Evolutionary conservation across 306 rosid species (phyloP), one percentile per base, ranked within the genome.

Genomic region (Mucuna pruriens): DNA sequence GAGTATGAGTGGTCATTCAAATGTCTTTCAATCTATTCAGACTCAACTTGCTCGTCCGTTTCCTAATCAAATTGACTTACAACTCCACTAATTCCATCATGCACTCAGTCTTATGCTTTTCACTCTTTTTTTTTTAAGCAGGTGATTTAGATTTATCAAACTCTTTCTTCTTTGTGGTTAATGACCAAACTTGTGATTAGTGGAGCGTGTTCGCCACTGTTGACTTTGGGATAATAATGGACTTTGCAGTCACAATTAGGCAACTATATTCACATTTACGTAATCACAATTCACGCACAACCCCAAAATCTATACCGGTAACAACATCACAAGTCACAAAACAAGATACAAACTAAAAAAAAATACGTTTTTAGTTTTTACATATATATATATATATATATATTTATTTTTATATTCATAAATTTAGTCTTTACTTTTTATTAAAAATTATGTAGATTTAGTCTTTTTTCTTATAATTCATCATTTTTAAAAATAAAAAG

Each of bases 21-120:
- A 66, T 42, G 80, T 81, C 86, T 31, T 82, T 74, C 84, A 74
- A 40, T 78, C 88, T 73, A 81, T 68, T 87, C 78, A 71, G 0
- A 17, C 82, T 40, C 54, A 84, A 84, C 77, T 81, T 77, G 26
- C 40, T 33, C 10, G 0, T 13, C 1, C 42, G 0, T 42, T 57
- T 80, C 52, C 76, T 26, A 51, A 42, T 9, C 65, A 78, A 79
- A 34, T 70, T 79, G 86, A 82, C 66, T 74, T 66, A 11, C 39
- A 78, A 34, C 49, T 74, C 82, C 86, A 81, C 79, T 77, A 13
- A 60, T 16, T 52, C 29, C 71, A 76, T 72, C 40, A 55, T 13
- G 4, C n/a, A 19, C n/a, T 72, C 15, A 19, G 36, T 72, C 15
- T 71, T 69, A 6, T 64, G 19, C n/a, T 36, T 57, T 34, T 4